phyloP scores from a whole-genome alignment of 129 eudicot species.

The Flaveria robusta region DNA sequence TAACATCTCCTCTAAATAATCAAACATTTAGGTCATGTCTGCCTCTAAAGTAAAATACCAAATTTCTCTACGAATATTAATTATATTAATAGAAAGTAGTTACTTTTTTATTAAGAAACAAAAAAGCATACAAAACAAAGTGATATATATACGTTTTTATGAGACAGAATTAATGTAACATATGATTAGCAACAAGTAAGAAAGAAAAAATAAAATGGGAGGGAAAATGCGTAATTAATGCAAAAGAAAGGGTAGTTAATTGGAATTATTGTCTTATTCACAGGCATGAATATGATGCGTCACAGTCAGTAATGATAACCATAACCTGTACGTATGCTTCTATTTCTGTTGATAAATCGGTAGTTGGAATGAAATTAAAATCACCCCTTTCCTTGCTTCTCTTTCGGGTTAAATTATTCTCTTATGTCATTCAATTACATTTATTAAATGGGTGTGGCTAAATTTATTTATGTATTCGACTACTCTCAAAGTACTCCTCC shows the following conservation, averaged over 20 bases:
- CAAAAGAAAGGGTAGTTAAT: constrained; percentile 41
- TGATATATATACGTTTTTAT: neutral
- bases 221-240: constrained; percentile 28
- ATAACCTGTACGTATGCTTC: constrained; percentile 49
- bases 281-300: constrained; percentile 44
- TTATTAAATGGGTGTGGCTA: constrained; percentile 2
- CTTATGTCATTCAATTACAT: constrained; percentile 42
- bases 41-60: no score
- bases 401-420: constrained; percentile 35
- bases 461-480: no score
- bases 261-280: constrained; percentile 41
- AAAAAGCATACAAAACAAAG: neutral
- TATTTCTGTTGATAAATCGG: constrained; percentile 43
- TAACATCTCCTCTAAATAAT: no score
- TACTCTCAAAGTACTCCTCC: no score
- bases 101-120: neutral
- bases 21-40: no score
- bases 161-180: neutral
- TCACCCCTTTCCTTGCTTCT: constrained; percentile 35
- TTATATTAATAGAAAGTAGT: no score
- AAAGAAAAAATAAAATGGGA: neutral
- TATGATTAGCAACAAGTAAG: neutral
- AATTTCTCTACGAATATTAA: no score
- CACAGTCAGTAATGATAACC: constrained; percentile 46
- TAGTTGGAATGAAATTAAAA: constrained; percentile 44